A percentile compares a stretch with the other conserved stretches of the same genome.
Conservation (phyloP, 225 moss, liverwort and hornwort species). For the Pseudisothecium myosuroides region DNA sequence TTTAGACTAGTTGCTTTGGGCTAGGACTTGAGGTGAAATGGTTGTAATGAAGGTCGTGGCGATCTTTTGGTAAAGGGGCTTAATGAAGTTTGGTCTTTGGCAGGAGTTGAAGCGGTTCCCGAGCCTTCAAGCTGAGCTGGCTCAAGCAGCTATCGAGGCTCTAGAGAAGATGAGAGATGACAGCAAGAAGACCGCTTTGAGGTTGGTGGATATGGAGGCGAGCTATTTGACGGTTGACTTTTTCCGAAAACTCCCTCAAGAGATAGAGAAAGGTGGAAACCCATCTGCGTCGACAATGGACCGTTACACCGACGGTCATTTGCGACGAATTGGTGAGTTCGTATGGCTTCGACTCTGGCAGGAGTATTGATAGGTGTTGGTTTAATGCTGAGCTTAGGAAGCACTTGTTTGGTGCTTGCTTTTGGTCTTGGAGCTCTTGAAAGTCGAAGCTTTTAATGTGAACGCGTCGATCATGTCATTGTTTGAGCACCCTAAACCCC, state of each 20-base stretch:
- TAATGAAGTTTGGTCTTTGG: background rate
- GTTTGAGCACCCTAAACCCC: background rate
- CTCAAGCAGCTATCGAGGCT: conserved; percentile 78
- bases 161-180: conserved; percentile 89
- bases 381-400: background rate
- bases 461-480: background rate
- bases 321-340: conserved; percentile 76
- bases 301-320: conserved; percentile 86
- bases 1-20: background rate
- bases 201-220: conserved; percentile 92
- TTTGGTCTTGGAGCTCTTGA: background rate
- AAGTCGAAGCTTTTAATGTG: background rate
- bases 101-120: conserved; percentile 89
- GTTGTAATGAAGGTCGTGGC: background rate
- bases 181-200: conserved; percentile 69
- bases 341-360: background rate
- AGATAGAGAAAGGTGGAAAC: conserved; percentile 88
- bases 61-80: background rate
- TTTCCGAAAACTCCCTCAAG: conserved; percentile 92
- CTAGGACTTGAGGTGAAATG: background rate
- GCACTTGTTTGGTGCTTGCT: background rate
- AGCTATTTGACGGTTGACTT: conserved; percentile 97
- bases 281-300: conserved; percentile 68
- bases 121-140: conserved; percentile 75
- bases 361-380: background rate